Conservation (phyloP, 225 moss, liverwort and hornwort genomes). For the Physcomitrellopsis africana region DNA sequence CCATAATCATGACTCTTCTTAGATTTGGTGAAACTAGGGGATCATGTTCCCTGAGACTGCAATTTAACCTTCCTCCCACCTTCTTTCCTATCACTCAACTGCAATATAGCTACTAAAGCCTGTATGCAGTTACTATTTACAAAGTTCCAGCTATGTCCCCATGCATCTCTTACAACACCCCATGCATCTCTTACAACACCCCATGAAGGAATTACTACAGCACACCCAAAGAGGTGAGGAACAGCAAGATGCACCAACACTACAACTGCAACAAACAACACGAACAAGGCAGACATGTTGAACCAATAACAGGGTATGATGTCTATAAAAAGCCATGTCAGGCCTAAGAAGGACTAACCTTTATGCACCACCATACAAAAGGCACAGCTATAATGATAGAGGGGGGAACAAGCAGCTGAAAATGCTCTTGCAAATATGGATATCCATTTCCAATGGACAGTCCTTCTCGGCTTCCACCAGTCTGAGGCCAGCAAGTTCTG, state of each 20-base stretch:
- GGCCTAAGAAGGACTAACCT: constrained; percentile 71
- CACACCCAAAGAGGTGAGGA: constrained; percentile 69
- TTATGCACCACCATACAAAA: constrained; percentile 92
- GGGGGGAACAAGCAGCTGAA: constrained; percentile 77
- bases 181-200: constrained; percentile 56
- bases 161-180: no score
- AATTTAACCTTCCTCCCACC: constrained; percentile 50
- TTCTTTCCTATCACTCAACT: constrained; percentile 68
- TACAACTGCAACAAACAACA: constrained; percentile 79
- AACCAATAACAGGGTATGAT: constrained; percentile 85
- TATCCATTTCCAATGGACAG: constrained; percentile 36
- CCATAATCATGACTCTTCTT: constrained; percentile 69
- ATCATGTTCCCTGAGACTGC: constrained; percentile 58
- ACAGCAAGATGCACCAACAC: constrained; percentile 76
- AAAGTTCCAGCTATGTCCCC: constrained; percentile 73
- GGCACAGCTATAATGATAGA: constrained; percentile 77
- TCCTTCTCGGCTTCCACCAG: constrained; percentile 54
- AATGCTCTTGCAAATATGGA: constrained; percentile 55
- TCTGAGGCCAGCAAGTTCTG: constrained; percentile 39
- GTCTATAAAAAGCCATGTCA: constrained; percentile 70
- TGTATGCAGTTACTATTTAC: constrained; percentile 67
- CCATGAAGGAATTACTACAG: constrained; percentile 54
- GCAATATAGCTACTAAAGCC: constrained; percentile 68
- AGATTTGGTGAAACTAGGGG: constrained; percentile 47
- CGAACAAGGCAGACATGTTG: constrained; percentile 71